Evolutionary conservation across 768 basidiomycete genomes (phyloP).

Genomic region (Heimioporus sp.): DNA sequence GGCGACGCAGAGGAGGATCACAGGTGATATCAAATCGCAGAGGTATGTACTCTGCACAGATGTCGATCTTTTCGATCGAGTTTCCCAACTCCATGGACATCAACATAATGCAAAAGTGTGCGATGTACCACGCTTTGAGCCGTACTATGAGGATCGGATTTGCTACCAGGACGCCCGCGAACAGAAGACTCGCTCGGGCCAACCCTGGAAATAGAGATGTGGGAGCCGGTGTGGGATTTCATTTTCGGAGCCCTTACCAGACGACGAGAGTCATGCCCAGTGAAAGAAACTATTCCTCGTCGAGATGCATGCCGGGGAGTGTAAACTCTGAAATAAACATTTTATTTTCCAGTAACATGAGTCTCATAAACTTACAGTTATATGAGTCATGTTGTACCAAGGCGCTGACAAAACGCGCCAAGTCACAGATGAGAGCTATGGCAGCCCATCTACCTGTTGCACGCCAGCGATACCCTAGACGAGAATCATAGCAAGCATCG

Average conservation of each 20-base stretch:
- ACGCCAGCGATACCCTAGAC: conserved; percentile 24
- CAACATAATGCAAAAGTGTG: conserved; percentile 18
- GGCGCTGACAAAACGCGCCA: conserved; percentile 15
- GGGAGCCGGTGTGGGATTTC: not conserved
- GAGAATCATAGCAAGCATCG: conserved; percentile 19
- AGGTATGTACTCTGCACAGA: not conserved
- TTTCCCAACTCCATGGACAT: conserved; percentile 14
- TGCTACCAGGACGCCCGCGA: conserved; percentile 19
- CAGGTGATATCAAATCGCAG: not conserved
- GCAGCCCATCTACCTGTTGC: conserved; percentile 30
- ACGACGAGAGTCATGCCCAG: conserved; percentile 14
- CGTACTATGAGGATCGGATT: conserved; percentile 10
- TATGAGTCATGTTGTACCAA: conserved; percentile 9
- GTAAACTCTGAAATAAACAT: not conserved
- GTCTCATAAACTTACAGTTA: conserved; percentile 9
- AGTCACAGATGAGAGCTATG: conserved; percentile 21
- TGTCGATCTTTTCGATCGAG: conserved; percentile 16
- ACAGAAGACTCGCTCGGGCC: conserved; percentile 26
- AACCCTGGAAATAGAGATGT: conserved; percentile 14
- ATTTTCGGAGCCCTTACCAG: conserved; percentile 16
- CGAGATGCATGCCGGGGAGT: not conserved
- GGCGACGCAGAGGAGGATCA: conserved; percentile 11
- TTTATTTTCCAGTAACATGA: not conserved
- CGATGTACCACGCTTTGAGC: conserved; percentile 5
- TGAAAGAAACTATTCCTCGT: conserved; percentile 20